Evolutionary conservation across 2,329 filamentous ascomycete genomes (phyloP).

Genomic region (Cercospora sesami): DNA sequence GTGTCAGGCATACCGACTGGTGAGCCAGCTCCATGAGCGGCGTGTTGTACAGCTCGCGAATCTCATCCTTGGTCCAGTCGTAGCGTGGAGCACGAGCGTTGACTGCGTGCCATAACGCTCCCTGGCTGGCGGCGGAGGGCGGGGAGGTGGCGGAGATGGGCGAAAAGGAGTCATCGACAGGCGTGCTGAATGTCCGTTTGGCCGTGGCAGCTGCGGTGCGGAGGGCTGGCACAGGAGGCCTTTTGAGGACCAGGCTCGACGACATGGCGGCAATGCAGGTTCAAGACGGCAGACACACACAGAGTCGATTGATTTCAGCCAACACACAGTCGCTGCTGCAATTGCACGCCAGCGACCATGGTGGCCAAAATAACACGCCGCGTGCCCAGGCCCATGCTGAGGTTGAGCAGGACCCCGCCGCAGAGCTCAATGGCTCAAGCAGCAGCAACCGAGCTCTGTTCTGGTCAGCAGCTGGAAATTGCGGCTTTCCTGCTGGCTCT

Average conservation of each 20-base stretch:
- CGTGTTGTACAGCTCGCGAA: slow-evolving; percentile 76
- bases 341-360: neutral
- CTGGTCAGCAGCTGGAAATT: neutral
- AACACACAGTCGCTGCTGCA: neutral
- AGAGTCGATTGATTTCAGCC: neutral
- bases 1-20: slow-evolving; percentile 32
- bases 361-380: neutral
- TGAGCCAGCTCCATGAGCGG: slow-evolving; percentile 70
- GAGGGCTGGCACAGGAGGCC: slow-evolving; percentile 27
- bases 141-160: slow-evolving; percentile 31
- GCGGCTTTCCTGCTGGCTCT: neutral
- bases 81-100: slow-evolving; percentile 63
- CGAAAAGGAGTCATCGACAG: slow-evolving; percentile 39
- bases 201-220: slow-evolving; percentile 18
- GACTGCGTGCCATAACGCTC: slow-evolving; percentile 54
- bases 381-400: slow-evolving; percentile 3
- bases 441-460: neutral
- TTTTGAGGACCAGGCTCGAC: slow-evolving; percentile 27
- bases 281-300: neutral
- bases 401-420: slow-evolving; percentile 3
- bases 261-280: slow-evolving; percentile 27
- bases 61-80: slow-evolving; percentile 80
- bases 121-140: slow-evolving; percentile 31
- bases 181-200: slow-evolving; percentile 38
- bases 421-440: neutral